Evolutionary conservation across 2,329 filamentous ascomycete genomes (phyloP).

Genomic region (Metarhizium guizhouense): DNA sequence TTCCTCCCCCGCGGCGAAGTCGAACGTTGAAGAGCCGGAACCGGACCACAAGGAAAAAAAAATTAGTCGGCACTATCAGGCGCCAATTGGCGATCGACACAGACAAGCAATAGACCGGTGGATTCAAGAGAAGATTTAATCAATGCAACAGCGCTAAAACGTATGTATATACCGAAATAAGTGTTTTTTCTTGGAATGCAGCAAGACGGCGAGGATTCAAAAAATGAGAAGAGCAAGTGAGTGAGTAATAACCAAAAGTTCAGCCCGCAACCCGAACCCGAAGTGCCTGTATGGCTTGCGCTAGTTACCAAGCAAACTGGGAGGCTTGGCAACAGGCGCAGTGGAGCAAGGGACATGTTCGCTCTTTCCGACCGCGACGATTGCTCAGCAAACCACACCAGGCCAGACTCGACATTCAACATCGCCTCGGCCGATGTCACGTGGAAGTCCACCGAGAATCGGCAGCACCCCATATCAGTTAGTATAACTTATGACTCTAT

Average conservation of each 20-base stretch:
- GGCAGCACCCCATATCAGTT: too few species aligned
- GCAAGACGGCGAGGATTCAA: neutral
- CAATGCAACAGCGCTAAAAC: neutral
- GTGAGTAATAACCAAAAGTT: constrained; percentile 2
- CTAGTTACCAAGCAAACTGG: neutral
- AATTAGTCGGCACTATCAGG: neutral
- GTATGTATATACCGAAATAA: neutral
- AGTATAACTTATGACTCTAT: too few species aligned
- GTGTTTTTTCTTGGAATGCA: neutral
- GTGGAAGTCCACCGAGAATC: too few species aligned
- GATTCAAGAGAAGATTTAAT: neutral
- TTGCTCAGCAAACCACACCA: too few species aligned
- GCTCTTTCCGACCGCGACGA: neutral
- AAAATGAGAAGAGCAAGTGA: neutral
- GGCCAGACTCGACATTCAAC: neutral
- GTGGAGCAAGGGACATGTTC: neutral
- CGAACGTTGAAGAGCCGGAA: neutral
- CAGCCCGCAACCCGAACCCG: neutral
- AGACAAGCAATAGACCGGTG: neutral
- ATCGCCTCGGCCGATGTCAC: neutral
- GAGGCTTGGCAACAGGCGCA: neutral
- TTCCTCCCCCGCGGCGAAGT: neutral
- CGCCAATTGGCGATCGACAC: neutral
- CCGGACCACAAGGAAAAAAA: constrained; percentile 1
- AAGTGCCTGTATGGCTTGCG: neutral